Evolutionary conservation across 441 rosid species (phyloP), one percentile per base, ranked within the genome.

Genomic region (Populus trichocarpa): DNA sequence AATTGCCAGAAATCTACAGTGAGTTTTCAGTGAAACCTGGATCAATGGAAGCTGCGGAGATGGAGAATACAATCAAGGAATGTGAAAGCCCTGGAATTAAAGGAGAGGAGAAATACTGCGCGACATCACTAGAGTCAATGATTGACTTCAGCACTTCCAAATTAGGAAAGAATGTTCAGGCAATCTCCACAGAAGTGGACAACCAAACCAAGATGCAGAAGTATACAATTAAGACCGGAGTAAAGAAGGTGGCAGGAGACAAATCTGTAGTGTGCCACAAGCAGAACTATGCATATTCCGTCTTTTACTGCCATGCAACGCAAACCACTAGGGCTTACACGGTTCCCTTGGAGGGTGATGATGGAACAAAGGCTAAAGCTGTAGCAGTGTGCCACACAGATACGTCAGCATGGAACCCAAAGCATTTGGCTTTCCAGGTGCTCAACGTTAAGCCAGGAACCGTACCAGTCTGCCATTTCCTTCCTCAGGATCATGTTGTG

Each of bases 381-480:
- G 90, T 86, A 14, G 95, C 95, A 20, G 88, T 91, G 63, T 95
- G 99, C 87, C 98, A 93, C 84, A 86, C 86, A n/a, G 85, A 95
- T 82, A 95, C 98, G 14, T 90, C 95, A 9, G 87, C 87, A 23
- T 95, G 99, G 99, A 93, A 95, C 87, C 94, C 97, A 0, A 90
- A 90, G 83, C 99, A 95, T 81, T 78, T 93, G 87, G 99, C 99
- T 67, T 95, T 95, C 73, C 95, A 89, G 82, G 89, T 92, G 61
- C 93, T 93, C 65, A 88, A 90, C 22, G 94, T 95, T 65, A 83
- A 90, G 90, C 97, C 97, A 14, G 99, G 97, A 75, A 88, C 86
- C 6, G 78, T 90, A 74, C 97, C 99, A 5, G 64, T 93, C 75
- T 92, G 99, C 83, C 99, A 95, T 77, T 93, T 93, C 87, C 96